Evolutionary conservation across 805 yeast genomes (phyloP), one percentile per base, ranked within the genome.

Genomic region (Ogataea sp.): DNA sequence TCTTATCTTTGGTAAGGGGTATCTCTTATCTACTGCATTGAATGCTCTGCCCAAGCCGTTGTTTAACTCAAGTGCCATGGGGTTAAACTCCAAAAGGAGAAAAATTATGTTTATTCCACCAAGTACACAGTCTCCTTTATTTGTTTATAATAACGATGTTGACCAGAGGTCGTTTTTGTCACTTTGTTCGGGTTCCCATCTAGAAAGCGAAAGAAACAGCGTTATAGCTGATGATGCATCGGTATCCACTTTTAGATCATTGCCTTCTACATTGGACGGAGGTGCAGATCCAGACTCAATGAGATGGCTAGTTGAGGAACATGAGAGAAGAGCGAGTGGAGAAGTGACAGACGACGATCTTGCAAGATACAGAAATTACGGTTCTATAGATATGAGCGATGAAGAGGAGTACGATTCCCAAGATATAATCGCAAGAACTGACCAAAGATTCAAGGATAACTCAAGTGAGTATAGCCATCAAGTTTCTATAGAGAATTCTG

Each of bases 81-180:
- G 53, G 23, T 55, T 61, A 29, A 60, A 59, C 44, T 55, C 60
- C 11, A 59, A 58, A 40, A 46, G 65, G 34, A 47, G 64, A 18
- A 59, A 58, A 40, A 52, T 59, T 15, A 60, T 61, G 29, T 62
- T 62, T 41, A 52, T 62, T 16, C 65, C 65, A 1, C 67, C 65
- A 4, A 58, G 65, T 40, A 61, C 64, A 1, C 51, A 53, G 35
- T 59, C 64, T 15, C 67, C 65, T 1, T 44, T 59, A 28, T 61
- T 61, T 43, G 52, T 61, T 10, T 61, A 60, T 40, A 55, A 49
- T 38, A 54, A 52, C 37, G 56, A 53, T 21, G 46, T 40, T 21
- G 67, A 62, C 38, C 61, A 56, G 38, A 44, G 67, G 24, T 61
- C 65, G 2, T 62, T 62, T 42, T 40, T 61, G 23, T 60, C 65